Evolutionary conservation across 352 stramenopile species (phyloP), one percentile per base, ranked within the genome.

Genomic region (Pythium apleroticum): DNA sequence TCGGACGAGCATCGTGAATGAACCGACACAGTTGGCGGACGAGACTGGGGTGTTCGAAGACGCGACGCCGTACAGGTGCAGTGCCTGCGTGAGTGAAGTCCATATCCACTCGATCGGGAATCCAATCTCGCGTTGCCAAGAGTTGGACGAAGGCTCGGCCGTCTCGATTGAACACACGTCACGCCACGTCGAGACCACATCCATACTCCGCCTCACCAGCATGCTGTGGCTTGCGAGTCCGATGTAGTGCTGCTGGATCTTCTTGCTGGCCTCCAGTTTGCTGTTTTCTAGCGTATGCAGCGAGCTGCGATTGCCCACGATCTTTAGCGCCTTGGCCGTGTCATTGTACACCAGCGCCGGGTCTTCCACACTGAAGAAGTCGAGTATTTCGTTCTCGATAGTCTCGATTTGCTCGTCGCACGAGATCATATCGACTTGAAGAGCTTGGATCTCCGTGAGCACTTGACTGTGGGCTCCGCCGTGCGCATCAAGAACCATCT

Each of bases 341-440:
- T 91, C 82, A 0, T 50, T 41, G 43, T 84, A 90, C 9, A 90
- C 71, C 0, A 65, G 17, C 5, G 70, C 65, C 0, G 77, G 63
- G 2, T 78, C 56, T 28, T 89, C 74, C 0, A 68, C 63, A 33
- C 68, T 74, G 22, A 91, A 81, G 33, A 90, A 88, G 9, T 85
- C 78, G 4, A 91, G 60, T 4, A 91, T 57, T 19, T 91, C 78
- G 52, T 81, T 76, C 55, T 91, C 82, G 4, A 91, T 71, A 0
- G 69, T 73, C 17, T 77, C 69, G 6, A 85, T 77, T 53, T 91
- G 82, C 37, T 89, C 75, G 7, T 88, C 70, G 28, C 70, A 86
- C 15, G 75, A 52, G 3, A 87, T 45, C 35, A 73, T 74, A n/a
- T 90, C 80, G 6, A 80, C 33, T 20, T 75, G 61, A 0, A 90